Conservation (phyloP, 225 moss, liverwort and hornwort genomes). For the Pseudoscleropodium purum region DNA sequence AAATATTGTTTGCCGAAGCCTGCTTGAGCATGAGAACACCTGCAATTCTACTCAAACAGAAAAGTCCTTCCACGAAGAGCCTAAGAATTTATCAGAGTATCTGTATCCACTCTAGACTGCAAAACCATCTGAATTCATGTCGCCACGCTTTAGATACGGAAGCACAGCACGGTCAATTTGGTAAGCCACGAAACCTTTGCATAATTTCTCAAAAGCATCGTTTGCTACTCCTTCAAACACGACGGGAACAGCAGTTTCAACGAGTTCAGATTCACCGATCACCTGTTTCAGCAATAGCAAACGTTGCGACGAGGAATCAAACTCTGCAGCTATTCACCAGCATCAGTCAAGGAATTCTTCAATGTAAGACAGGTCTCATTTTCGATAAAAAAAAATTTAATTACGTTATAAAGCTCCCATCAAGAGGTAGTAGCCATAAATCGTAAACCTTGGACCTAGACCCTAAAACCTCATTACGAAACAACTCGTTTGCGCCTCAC, state of each 20-base stretch:
- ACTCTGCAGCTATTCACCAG: constrained; percentile 25
- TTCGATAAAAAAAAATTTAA: too few relatives aligned
- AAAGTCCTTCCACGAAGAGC: constrained; percentile 16
- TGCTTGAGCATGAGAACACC: constrained; percentile 36
- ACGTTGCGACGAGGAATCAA: constrained; percentile 43
- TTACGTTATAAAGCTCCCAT: background rate
- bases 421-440: background rate
- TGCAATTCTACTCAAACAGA: constrained; percentile 46
- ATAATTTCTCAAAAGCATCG: constrained; percentile 25
- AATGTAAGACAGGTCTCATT: background rate
- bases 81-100: constrained; percentile 39
- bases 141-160: constrained; percentile 1
- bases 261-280: constrained; percentile 33
- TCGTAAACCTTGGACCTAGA: background rate
- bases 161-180: constrained; percentile 18
- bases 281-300: constrained; percentile 29
- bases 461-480: background rate
- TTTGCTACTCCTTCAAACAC: constrained; percentile 24
- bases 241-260: constrained; percentile 28
- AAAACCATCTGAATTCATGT: constrained; percentile 29
- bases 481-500: constrained; percentile 3
- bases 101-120: constrained; percentile 43
- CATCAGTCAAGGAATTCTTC: constrained; percentile 3
- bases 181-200: background rate
- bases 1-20: background rate